phyloP scores from a whole-genome alignment of 1,284 basidiomycete species.

The Trichosporon inkin region DNA sequence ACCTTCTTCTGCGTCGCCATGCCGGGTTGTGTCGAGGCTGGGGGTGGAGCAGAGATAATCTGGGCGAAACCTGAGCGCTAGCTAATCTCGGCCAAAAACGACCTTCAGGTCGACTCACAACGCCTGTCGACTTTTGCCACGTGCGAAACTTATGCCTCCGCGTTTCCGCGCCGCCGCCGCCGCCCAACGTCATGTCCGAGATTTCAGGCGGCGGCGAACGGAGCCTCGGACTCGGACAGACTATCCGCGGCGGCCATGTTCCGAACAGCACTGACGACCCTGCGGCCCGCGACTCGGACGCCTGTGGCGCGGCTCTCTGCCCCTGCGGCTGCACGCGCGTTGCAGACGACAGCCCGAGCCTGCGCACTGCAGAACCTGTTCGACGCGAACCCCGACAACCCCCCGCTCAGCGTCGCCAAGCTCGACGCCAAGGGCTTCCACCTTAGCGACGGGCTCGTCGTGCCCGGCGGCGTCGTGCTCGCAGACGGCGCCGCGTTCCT shows the following conservation, averaged over 20 bases:
- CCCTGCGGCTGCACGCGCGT: not conserved
- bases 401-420: slow-evolving; percentile 38
- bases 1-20: slow-evolving; percentile 49
- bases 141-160: not conserved
- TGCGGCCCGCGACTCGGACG: not conserved
- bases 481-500: slow-evolving; percentile 80
- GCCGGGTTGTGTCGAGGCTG: slow-evolving; percentile 3
- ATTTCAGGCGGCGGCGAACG: not conserved
- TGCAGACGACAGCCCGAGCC: slow-evolving; percentile 10
- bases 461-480: slow-evolving; percentile 75
- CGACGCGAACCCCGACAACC: slow-evolving; percentile 26
- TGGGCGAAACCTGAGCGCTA: not conserved
- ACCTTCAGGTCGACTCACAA: not conserved
- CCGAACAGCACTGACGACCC: not conserved
- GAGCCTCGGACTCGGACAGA: not conserved
- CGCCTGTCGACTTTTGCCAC: slow-evolving; percentile 5
- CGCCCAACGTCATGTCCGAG: slow-evolving; percentile 4
- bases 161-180: no score
- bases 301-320: not conserved
- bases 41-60: not conserved
- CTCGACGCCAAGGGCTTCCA: slow-evolving; percentile 48
- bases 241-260: not conserved
- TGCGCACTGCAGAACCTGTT: slow-evolving; percentile 30
- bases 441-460: slow-evolving; percentile 61
- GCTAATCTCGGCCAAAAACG: slow-evolving; percentile 6